A percentile compares a stretch with the other conserved stretches of the same genome.
Conservation (phyloP, 31 red algal genomes). For the Odonthalia washingtoniensis region DNA sequence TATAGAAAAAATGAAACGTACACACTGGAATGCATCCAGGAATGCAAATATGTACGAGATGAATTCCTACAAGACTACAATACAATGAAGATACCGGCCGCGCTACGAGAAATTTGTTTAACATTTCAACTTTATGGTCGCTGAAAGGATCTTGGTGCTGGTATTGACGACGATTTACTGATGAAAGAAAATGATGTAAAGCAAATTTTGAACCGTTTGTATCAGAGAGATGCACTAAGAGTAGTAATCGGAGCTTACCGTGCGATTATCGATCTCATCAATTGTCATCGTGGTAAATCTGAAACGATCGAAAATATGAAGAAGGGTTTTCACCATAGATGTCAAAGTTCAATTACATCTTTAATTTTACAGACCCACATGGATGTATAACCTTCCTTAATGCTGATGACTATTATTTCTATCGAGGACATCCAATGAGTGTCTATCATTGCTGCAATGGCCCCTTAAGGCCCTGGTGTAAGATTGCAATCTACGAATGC, state of each 20-base stretch:
- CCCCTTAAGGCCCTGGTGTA: background rate
- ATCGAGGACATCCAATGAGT: background rate
- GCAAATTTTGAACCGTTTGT: background rate
- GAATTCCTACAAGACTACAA: background rate
- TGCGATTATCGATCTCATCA: background rate
- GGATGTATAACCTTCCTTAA: background rate
- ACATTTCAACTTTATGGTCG: slow-evolving; percentile 9
- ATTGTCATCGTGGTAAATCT: background rate
- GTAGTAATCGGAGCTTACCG: background rate
- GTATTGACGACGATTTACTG: background rate
- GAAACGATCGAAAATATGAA: background rate
- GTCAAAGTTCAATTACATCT: slow-evolving; percentile 23
- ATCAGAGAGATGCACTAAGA: background rate
- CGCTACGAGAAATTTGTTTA: slow-evolving; percentile 5
- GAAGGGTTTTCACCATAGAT: background rate
- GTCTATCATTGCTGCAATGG: background rate
- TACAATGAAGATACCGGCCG: background rate
- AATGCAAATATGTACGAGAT: no score
- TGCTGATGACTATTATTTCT: background rate
- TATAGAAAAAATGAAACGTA: no score
- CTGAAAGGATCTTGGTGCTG: background rate
- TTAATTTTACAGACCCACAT: background rate
- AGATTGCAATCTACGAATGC: slow-evolving; percentile 2
- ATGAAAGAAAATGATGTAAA: background rate
- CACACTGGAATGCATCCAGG: no score